phyloP scores from a whole-genome alignment of 1,284 basidiomycete genomes.

The Tilletia horrida region DNA sequence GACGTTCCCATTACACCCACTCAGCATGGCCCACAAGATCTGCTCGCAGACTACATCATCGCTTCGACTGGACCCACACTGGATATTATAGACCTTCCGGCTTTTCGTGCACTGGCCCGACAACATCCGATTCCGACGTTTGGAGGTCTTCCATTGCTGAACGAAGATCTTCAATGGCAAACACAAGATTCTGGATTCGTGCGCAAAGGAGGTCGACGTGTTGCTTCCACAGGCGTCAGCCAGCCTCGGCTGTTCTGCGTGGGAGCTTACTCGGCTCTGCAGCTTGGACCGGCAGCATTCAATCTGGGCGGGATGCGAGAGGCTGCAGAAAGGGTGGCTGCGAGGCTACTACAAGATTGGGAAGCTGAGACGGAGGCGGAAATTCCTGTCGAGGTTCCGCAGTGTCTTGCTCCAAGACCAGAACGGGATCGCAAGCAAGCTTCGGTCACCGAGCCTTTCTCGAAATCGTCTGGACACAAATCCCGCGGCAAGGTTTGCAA shows the following conservation, averaged over 20 bases:
- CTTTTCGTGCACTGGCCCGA: constrained; percentile 34
- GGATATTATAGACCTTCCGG: constrained; percentile 37
- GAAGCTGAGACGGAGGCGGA: constrained; percentile 3
- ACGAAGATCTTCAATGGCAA: constrained; percentile 49
- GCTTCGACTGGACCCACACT: constrained; percentile 50
- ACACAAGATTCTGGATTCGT: too few species aligned
- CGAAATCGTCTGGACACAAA: not conserved
- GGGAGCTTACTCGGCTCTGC: constrained; percentile 45
- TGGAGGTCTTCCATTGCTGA: constrained; percentile 50
- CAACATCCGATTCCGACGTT: constrained; percentile 40
- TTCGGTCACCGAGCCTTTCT: not conserved
- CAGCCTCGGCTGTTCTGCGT: constrained; percentile 53
- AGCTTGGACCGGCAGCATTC: constrained; percentile 53
- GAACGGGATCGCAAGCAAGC: not conserved
- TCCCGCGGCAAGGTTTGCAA: not conserved
- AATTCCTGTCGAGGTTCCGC: not conserved
- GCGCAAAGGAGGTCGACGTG: too few species aligned
- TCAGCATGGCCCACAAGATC: too few species aligned
- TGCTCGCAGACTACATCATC: constrained; percentile 40
- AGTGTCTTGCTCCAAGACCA: too few species aligned
- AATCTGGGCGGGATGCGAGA: constrained; percentile 55
- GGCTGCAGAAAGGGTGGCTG: constrained; percentile 55
- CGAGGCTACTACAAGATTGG: constrained; percentile 31
- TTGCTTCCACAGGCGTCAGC: too few species aligned
- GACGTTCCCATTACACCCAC: not conserved